These are phyloP conservation scores for Vitis cinerea DNA, from an alignment of 164 flowering plant species.

Conservation along the genomic window DNA sequence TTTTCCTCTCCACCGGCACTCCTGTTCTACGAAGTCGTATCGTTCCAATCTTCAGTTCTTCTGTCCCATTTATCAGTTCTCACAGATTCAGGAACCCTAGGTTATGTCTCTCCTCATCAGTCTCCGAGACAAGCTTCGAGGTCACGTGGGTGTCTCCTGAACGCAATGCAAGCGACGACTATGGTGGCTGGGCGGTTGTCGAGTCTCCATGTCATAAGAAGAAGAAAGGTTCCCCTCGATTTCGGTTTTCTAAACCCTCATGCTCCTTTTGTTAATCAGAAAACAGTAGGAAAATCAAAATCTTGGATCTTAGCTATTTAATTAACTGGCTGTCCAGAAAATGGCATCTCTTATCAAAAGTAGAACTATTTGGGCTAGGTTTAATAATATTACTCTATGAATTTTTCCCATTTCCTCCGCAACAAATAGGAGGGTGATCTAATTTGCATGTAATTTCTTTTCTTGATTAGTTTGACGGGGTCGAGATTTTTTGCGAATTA, in stretches of 20 bases:
- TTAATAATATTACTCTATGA: too few relatives aligned
- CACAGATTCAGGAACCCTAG: constrained; percentile 12
- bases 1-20: constrained; percentile 12
- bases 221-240: constrained; percentile 31
- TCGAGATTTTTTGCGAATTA: not conserved
- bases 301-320: too few relatives aligned
- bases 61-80: constrained; percentile 1
- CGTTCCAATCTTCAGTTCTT: constrained; percentile 8
- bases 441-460: not conserved
- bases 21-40: constrained; percentile 13
- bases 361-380: too few relatives aligned
- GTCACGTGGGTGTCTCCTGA: constrained; percentile 41
- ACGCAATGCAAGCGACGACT: constrained; percentile 22
- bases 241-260: not conserved
- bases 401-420: too few relatives aligned
- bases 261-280: too few relatives aligned
- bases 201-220: constrained; percentile 23
- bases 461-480: not conserved
- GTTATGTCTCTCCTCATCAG: constrained; percentile 20
- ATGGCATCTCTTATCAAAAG: too few relatives aligned
- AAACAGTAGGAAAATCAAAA: too few relatives aligned
- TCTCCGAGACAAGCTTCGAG: constrained; percentile 18
- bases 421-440: not conserved
- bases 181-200: constrained; percentile 55
- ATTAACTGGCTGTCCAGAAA: too few relatives aligned